A percentile compares a stretch with the other conserved stretches of the same genome.
phyloP scores from a whole-genome alignment of 2,329 filamentous ascomycete species.

The Coniochaeta ligniaria region DNA sequence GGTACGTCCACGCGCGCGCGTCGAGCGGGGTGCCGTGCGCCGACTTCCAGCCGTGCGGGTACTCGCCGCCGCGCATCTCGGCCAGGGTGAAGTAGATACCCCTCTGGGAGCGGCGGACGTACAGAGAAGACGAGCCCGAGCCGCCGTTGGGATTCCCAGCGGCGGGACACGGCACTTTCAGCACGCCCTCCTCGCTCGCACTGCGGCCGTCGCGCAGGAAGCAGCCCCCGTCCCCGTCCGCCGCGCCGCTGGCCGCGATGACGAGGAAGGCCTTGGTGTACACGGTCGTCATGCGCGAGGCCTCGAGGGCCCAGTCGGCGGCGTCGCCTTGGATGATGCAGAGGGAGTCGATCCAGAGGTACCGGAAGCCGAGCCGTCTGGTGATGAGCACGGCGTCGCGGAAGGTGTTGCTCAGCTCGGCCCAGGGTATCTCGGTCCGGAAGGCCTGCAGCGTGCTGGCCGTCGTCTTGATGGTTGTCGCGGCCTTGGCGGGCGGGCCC shows the following conservation, averaged over 20 bases:
- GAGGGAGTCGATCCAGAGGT: conserved; percentile 7
- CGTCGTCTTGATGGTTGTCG: background rate
- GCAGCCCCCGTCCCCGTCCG: background rate
- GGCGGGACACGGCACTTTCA: background rate
- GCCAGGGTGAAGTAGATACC: background rate
- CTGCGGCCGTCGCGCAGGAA: background rate
- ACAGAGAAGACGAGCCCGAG: too few relatives aligned
- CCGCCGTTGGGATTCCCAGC: background rate
- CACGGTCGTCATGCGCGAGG: conserved; percentile 5
- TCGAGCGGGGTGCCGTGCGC: background rate
- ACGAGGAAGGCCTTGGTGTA: conserved; percentile 11
- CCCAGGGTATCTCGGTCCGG: background rate
- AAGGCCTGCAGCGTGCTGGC: background rate
- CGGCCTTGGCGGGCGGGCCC: background rate
- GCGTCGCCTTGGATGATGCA: background rate
- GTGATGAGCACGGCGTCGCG: conserved; percentile 5
- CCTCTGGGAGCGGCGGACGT: background rate
- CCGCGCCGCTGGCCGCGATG: conserved; percentile 5
- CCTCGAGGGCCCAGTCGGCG: conserved; percentile 5
- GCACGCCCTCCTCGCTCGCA: background rate
- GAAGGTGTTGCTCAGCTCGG: conserved; percentile 2
- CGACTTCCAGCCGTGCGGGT: background rate
- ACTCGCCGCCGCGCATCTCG: background rate
- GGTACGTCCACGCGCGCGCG: background rate
- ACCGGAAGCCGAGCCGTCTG: background rate